phyloP scores from a whole-genome alignment of 2,329 filamentous ascomycete species.

The Calycina marina region DNA sequence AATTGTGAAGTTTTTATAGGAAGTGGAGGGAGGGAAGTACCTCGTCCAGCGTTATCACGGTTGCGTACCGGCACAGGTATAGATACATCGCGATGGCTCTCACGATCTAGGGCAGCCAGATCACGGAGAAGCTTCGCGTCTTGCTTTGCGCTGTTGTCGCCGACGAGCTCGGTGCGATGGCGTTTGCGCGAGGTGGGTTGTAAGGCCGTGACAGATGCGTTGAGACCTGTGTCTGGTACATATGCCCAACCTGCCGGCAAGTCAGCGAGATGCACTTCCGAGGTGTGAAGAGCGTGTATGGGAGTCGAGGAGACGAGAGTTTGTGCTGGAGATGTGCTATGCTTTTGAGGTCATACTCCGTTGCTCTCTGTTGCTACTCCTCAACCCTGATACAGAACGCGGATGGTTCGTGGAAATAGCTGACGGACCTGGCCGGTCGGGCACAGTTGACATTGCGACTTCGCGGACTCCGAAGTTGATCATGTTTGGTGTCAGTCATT shows the following conservation, averaged over 20 bases:
- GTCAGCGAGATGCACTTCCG: too few relatives aligned
- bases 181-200: constrained; percentile 54
- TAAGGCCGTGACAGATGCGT: constrained; percentile 36
- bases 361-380: too few relatives aligned
- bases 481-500: too few relatives aligned
- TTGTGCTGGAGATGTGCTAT: too few relatives aligned
- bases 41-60: constrained; percentile 28
- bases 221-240: constrained; percentile 58
- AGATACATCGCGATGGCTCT: constrained; percentile 58
- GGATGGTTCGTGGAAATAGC: too few relatives aligned
- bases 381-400: too few relatives aligned
- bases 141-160: constrained; percentile 65
- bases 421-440: constrained; percentile 58
- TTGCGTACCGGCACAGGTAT: constrained; percentile 52
- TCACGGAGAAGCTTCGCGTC: constrained; percentile 70
- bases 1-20: too few relatives aligned
- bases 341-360: too few relatives aligned
- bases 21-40: constrained; percentile 16
- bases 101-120: constrained; percentile 68
- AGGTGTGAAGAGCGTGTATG: too few relatives aligned
- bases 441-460: constrained; percentile 54
- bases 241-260: constrained; percentile 97
- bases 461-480: constrained; percentile 70
- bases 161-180: constrained; percentile 37
- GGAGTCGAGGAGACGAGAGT: too few relatives aligned